Conservation (phyloP, 345 rosid genomes). For the Euphorbia pulcherrima region DNA sequence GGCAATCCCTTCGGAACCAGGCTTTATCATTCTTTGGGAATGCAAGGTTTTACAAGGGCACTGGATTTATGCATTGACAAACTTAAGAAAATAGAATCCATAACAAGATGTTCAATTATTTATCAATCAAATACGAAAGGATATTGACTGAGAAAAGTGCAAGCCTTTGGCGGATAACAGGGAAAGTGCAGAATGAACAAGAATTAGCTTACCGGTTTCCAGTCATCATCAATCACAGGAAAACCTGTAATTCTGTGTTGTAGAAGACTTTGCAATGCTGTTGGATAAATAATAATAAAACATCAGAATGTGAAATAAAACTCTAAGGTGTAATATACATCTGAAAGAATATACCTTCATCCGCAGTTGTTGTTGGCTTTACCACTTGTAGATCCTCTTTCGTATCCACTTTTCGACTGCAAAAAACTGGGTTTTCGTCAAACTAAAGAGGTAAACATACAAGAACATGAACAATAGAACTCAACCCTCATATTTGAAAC, state of each 20-base stretch:
- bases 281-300: conserved; percentile 2
- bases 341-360: conserved; percentile 61
- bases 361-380: conserved; percentile 69
- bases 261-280: conserved; percentile 79
- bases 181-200: not conserved
- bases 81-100: not conserved
- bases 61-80: not conserved
- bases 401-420: conserved; percentile 53
- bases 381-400: conserved; percentile 64
- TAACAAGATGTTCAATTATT: not conserved
- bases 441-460: not conserved
- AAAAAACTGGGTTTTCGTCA: not conserved
- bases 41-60: not conserved
- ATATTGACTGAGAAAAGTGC: not conserved
- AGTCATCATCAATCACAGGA: conserved; percentile 83
- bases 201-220: conserved; percentile 60
- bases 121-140: not conserved
- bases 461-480: not conserved
- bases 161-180: not conserved
- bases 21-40: not conserved
- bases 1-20: not conserved
- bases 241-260: conserved; percentile 84
- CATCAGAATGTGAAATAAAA: not conserved
- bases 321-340: conserved; percentile 1
- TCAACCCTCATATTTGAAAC: not conserved